A percentile compares a stretch with the other conserved stretches of the same genome.
phyloP scores from a whole-genome alignment of 169 alveolate species.

The Plasmodium chabaudi region DNA sequence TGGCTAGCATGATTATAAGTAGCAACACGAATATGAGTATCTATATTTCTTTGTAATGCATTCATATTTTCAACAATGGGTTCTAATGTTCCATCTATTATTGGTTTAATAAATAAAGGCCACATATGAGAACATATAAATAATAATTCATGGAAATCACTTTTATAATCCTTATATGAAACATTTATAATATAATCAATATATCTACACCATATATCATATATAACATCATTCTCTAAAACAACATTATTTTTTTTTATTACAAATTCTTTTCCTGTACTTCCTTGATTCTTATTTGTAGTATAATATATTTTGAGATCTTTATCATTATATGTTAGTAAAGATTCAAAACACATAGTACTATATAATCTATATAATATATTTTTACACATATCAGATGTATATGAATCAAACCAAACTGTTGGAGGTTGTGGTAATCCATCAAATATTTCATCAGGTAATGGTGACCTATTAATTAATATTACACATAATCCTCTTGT shows the following conservation, averaged over 20 bases:
- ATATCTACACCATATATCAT: constrained; percentile 76
- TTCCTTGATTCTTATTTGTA: constrained; percentile 19
- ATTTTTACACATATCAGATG: constrained; percentile 75
- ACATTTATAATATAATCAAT: constrained; percentile 73
- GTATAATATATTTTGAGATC: constrained; percentile 46
- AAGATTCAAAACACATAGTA: constrained; percentile 71
- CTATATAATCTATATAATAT: constrained; percentile 47
- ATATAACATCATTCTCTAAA: constrained; percentile 68
- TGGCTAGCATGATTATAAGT: constrained; percentile 77
- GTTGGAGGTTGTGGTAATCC: constrained; percentile 77
- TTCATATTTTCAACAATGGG: constrained; percentile 78
- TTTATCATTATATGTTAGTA: constrained; percentile 64
- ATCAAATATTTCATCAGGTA: constrained; percentile 76
- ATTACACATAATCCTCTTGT: constrained; percentile 71
- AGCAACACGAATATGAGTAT: constrained; percentile 75
- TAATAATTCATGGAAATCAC: constrained; percentile 71
- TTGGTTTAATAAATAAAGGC: constrained; percentile 73
- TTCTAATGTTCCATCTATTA: constrained; percentile 69
- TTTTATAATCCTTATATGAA: constrained; percentile 72
- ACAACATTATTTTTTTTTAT: constrained; percentile 54
- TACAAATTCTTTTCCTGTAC: constrained; percentile 23
- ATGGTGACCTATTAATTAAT: constrained; percentile 72
- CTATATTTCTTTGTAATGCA: constrained; percentile 75
- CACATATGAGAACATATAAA: constrained; percentile 75
- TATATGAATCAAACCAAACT: constrained; percentile 75